Evolutionary conservation across 345 rosid genomes (phyloP), one percentile per base, ranked within the genome.

Genomic region (Citrus cavaleriei): DNA sequence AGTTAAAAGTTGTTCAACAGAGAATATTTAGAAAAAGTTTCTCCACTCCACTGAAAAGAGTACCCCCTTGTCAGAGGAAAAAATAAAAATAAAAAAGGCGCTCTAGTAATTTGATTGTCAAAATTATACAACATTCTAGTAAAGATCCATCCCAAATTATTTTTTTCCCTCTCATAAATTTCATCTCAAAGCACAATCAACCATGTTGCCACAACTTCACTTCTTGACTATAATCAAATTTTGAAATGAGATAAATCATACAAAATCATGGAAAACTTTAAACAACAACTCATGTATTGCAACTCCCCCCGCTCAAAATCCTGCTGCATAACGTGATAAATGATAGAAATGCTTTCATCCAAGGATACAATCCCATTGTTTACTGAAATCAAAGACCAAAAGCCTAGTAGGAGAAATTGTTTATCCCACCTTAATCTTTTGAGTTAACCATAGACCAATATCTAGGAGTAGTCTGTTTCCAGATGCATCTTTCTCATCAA

Each of bases 391-490:
- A 69, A 66, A 76, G 40, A 76, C 6, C 46, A 61, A 19, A 72
- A 78, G 40, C 54, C 54, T 70, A 65, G 59, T 61, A 58, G 19
- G 16, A 55, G 7, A 65, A 46, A 22, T 65, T 74, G 28, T 10
- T 10, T 42, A 67, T 67, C 54, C 81, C 81, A 95, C 98, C 95
- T 95, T 95, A 77, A 95, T 90, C 80, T 90, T 89, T 80, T 92
- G 91, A 70, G 97, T 85, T 80, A 95, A 86, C 98, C 98, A 95
- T 30, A 77, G 89, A 78, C 98, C 98, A 85, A 90, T 90, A 86
- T 95, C 98, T 84, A 87, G 95, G 83, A 95, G 93, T 65, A 93
- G 87, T 81, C 84, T 91, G 87, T 95, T 95, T 77, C 98, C 98
- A 12, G 97, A 95, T 68, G 87, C 98, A 78, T 95, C 98, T 91